Base-by-base conservation (phyloP, 495 filamentous ascomycete genomes). In the Thozetella sp. region DNA sequence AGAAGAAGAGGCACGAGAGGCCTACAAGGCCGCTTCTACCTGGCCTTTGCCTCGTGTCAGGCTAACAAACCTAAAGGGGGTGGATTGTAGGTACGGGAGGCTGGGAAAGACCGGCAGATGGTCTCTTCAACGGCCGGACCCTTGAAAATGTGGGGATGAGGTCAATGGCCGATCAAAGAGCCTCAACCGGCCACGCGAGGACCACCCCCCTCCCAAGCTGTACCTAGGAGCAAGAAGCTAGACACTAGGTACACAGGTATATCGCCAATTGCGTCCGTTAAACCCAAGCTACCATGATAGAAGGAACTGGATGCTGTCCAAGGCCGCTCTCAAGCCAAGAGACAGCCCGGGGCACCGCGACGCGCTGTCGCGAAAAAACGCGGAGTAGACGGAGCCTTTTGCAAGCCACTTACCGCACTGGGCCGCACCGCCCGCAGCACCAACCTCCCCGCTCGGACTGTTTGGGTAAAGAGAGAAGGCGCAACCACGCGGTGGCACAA, bases 321-420 rank as follows among this genome's bases (percentile, higher is more conserved):
- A n/a, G n/a, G n/a, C n/a, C n/a, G n/a, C n/a, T n/a, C n/a, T n/a
- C n/a, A n/a, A n/a, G n/a, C n/a, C n/a, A n/a, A n/a, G n/a, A n/a
- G n/a, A n/a, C n/a, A n/a, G n/a, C n/a, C n/a, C n/a, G n/a, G n/a
- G n/a, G n/a, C n/a, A n/a, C n/a, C n/a, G n/a, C n/a, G 48, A 62
- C 64, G 64, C 64, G 61, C 51, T 63, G 57, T 58, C 67, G 59
- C 67, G 67, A 69, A 69, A 69, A 58, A 51, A 61, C 43, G 43
- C 43, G 43, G 43, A 48, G 43, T 48, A 10, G 4, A 15, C 10
- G 11, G 43, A 11, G n/a, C 10, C n/a, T 20, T 9, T n/a, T 3
- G n/a, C 20, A 9, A 48, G 10, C 10, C 43, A 48, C 43, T 37
- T 37, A 37, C 12, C 43, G n/a, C 3, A 4, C 20, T 9, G 43